A percentile compares a stretch with the other conserved stretches of the same genome.
These are phyloP conservation scores for Ascosphaera apis DNA, from an alignment of 2,329 filamentous ascomycete genomes.

Conservation along the genomic window DNA sequence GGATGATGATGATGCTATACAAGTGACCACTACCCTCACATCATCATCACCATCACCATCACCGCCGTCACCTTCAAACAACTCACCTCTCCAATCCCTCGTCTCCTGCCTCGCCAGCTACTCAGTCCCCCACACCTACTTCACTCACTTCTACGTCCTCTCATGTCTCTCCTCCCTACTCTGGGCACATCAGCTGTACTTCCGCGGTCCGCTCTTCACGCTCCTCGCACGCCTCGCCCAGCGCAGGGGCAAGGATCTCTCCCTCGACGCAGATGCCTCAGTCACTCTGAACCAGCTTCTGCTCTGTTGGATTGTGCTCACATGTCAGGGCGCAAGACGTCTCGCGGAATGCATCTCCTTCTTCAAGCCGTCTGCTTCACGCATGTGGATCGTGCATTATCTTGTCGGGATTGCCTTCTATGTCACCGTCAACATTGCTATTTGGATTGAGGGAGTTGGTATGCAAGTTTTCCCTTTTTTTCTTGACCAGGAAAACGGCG, in stretches of 20 bases:
- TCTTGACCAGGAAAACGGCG: too few species aligned
- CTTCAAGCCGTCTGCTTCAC: slow-evolving; percentile 42
- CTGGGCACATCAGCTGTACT: slow-evolving; percentile 45
- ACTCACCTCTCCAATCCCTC: slow-evolving; percentile 24
- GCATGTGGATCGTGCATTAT: slow-evolving; percentile 77
- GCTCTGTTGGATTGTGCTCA: slow-evolving; percentile 48
- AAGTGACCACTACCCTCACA: too few species aligned
- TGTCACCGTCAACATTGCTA: slow-evolving; percentile 41
- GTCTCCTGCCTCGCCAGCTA: slow-evolving; percentile 30
- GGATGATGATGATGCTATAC: too few species aligned
- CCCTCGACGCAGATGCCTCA: slow-evolving; percentile 18
- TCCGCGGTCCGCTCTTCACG: slow-evolving; percentile 30
- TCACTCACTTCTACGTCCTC: slow-evolving; percentile 62
- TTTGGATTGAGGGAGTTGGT: slow-evolving; percentile 73
- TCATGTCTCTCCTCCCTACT: slow-evolving; percentile 48
- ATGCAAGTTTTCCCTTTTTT: too few species aligned
- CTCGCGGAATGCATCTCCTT: slow-evolving; percentile 51
- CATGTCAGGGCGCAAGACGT: slow-evolving; percentile 50
- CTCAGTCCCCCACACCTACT: slow-evolving; percentile 76
- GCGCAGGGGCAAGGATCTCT: too few species aligned
- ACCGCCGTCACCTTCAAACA: slow-evolving; percentile 1
- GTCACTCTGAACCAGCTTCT: slow-evolving; percentile 40
- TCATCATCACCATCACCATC: slow-evolving; percentile 2
- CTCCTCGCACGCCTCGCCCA: too few species aligned
- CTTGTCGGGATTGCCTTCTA: slow-evolving; percentile 60